Base-by-base conservation (phyloP, 345 rosid genomes). In the Salix exigua region DNA sequence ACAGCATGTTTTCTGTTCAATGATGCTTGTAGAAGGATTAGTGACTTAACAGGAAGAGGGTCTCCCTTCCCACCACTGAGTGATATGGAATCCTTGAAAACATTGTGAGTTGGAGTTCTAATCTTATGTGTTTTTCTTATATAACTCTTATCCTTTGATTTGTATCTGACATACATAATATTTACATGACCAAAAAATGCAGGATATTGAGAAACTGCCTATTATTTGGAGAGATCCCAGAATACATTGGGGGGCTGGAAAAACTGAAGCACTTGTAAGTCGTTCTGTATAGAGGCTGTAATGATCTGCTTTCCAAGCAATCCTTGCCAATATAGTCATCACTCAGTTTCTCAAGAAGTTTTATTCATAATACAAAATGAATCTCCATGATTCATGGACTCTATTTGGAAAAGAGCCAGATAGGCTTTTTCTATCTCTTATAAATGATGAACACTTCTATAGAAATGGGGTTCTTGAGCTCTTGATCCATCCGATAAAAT, bases 181-280 rank as follows among this genome's bases (percentile, higher is more conserved):
- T n/a, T 11, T 17, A 51, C 23, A 38, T 63, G 46, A 77, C 28
- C 63, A 42, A 25, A 75, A 63, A 62, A 76, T 84, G 81, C 87
- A 94, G 98, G 87, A 73, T 88, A 60, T 81, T 92, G 17, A 87
- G 94, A 81, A 89, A 79, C 66, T 92, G 97, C 86, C 84, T 86
- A 53, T 53, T 92, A 74, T 71, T 70, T 46, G 97, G 96, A 68
- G 73, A 78, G 75, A 88, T 94, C 75, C 97, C 96, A 31, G 82
- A 64, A 11, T 89, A 87, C 80, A 80, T 92, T 38, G 96, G 90
- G 25, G 26, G 77, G 70, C 68, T 91, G 88, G 68, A 78, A 77
- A 91, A 85, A 69, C 89, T 94, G 68, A 94, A 91, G 85, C 83
- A 74, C 77, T 84, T 94, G 98, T 94, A 86, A 86, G 94, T 81